Evolutionary conservation across 2,329 filamentous ascomycete species (phyloP).

Genomic region (Bisporella sp.): DNA sequence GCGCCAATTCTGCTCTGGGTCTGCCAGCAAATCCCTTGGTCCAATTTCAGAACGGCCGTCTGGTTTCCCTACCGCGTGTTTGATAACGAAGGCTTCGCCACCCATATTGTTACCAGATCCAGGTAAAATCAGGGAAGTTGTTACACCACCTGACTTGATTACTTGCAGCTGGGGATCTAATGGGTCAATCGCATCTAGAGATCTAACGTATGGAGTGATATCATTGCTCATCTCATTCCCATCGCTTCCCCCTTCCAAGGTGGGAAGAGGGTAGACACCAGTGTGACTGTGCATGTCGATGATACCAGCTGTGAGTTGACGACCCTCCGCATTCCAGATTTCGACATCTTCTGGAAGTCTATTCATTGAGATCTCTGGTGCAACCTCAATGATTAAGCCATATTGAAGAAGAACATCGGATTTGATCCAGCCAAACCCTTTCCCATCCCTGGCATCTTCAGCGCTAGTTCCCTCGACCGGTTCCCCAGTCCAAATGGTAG

Average conservation of each 20-base stretch:
- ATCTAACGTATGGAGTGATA: neutral
- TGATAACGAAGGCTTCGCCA: neutral
- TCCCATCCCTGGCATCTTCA: neutral
- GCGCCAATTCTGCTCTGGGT: neutral
- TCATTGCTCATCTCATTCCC: neutral
- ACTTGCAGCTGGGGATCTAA: neutral
- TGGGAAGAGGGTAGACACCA: neutral
- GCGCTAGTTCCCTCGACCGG: neutral
- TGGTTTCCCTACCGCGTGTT: neutral
- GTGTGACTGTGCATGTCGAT: neutral
- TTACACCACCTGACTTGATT: neutral
- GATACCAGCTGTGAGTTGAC: neutral
- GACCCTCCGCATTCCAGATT: neutral
- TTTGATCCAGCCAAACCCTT: neutral
- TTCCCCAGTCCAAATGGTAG: neutral
- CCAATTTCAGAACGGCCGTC: neutral
- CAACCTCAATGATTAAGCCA: neutral
- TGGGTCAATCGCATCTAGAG: neutral
- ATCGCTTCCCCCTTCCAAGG: neutral
- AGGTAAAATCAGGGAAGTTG: neutral
- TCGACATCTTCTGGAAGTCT: neutral
- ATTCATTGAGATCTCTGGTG: neutral
- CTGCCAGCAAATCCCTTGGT: neutral
- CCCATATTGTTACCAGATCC: neutral
- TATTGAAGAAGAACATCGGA: neutral